These are phyloP conservation scores for Aulographum hederae DNA, from an alignment of 2,329 filamentous ascomycete genomes.

Conservation along the genomic window DNA sequence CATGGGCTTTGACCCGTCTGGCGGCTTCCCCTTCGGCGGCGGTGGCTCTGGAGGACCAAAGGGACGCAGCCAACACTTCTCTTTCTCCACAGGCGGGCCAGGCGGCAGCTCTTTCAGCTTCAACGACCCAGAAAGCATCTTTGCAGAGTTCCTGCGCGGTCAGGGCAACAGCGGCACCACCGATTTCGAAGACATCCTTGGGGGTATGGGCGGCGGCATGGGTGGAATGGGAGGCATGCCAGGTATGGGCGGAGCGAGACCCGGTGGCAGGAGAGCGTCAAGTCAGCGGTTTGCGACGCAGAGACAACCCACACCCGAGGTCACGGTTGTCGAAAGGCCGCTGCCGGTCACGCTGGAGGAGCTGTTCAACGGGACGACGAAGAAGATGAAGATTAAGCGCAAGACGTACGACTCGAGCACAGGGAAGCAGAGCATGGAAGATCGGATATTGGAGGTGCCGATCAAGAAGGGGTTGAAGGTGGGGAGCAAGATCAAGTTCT, in stretches of 20 bases:
- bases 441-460: conserved; percentile 81
- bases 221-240: conserved; percentile 30
- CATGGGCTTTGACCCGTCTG: conserved; percentile 30
- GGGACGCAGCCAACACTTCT: conserved; percentile 45
- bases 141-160: conserved; percentile 60
- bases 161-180: conserved; percentile 17
- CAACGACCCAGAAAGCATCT: conserved; percentile 68
- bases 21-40: conserved; percentile 34
- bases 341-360: conserved; percentile 74
- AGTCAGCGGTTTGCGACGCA: conserved; percentile 14
- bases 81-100: conserved; percentile 31
- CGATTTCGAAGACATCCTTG: no score
- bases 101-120: conserved; percentile 59
- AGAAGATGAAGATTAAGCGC: conserved; percentile 96
- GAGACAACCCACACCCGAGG: conserved; percentile 52
- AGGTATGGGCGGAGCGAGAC: conserved; percentile 20
- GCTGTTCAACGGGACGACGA: conserved; percentile 67
- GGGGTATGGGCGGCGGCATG: conserved; percentile 26
- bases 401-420: conserved; percentile 73
- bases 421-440: conserved; percentile 70
- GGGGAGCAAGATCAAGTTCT: conserved; percentile 96
- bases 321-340: conserved; percentile 76
- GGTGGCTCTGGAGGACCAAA: conserved; percentile 25
- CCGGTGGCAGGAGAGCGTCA: conserved; percentile 7
- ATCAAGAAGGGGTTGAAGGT: conserved; percentile 94